Conservation (phyloP, 208 protist genomes). For the Trypanosoma caninum region DNA sequence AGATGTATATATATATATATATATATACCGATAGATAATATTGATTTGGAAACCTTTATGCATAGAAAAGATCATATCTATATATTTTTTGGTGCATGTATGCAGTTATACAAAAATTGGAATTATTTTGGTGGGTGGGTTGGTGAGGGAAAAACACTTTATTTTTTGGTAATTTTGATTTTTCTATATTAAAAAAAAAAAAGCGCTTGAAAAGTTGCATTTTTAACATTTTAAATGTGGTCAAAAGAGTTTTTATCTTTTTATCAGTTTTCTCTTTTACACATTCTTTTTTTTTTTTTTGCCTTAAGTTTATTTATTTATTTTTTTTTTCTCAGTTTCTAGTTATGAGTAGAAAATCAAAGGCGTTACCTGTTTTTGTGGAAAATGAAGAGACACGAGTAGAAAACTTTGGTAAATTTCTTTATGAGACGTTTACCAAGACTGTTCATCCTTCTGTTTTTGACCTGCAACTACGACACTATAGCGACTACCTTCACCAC, state of each 20-base stretch:
- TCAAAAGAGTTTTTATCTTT: neutral
- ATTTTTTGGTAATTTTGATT: neutral
- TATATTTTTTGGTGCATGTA: too few relatives aligned
- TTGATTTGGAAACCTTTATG: too few relatives aligned
- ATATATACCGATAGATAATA: too few relatives aligned
- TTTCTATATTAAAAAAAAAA: too few relatives aligned
- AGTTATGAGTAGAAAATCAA: slow-evolving; percentile 7
- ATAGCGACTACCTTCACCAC: slow-evolving; percentile 81
- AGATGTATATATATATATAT: too few relatives aligned
- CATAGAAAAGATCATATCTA: too few relatives aligned
- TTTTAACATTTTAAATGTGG: too few relatives aligned
- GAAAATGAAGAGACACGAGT: slow-evolving; percentile 12
- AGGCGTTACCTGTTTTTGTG: neutral
- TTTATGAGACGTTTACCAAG: slow-evolving; percentile 36
- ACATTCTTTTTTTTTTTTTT: slow-evolving; percentile 2
- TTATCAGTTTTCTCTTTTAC: neutral
- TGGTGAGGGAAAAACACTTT: too few relatives aligned
- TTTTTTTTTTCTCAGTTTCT: slow-evolving; percentile 16
- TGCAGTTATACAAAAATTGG: too few relatives aligned
- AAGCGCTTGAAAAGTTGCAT: too few relatives aligned
- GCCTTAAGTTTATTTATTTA: neutral
- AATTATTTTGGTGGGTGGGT: too few relatives aligned
- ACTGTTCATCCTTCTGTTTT: slow-evolving; percentile 16
- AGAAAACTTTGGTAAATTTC: slow-evolving; percentile 36
- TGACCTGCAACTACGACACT: slow-evolving; percentile 52